phyloP scores from a whole-genome alignment of 1,139 yeast species.

The Magnusiomyces ingens region DNA sequence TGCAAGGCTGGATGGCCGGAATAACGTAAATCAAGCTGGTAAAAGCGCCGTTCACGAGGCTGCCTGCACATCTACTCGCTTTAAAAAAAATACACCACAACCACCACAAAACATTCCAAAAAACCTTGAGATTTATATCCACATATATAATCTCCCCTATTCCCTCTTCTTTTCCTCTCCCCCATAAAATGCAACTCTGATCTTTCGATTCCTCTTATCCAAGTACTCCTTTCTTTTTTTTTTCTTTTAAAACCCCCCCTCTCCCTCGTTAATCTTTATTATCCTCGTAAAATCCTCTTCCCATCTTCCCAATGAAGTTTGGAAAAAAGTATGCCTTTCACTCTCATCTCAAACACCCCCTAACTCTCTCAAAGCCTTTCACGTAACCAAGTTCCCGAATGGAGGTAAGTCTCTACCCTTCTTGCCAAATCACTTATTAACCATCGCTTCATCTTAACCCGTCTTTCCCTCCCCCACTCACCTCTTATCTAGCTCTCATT shows the following conservation, averaged over 20 bases:
- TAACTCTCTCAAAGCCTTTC: constrained; percentile 38
- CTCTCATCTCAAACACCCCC: constrained; percentile 5
- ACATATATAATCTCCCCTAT: no score
- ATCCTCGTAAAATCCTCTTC: not conserved
- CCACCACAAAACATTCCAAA: no score
- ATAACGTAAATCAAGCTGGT: no score
- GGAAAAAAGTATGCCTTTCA: constrained; percentile 51
- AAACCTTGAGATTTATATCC: no score
- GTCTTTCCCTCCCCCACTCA: not conserved
- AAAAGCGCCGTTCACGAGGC: no score
- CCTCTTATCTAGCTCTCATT: constrained; percentile 38
- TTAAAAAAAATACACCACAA: no score
- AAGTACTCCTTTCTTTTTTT: not conserved
- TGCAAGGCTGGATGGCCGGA: no score
- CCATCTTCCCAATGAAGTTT: constrained; percentile 54
- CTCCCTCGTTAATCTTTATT: not conserved
- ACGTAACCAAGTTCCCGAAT: constrained; percentile 88
- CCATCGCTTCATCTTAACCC: constrained; percentile 16
- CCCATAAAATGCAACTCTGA: no score
- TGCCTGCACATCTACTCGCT: no score
- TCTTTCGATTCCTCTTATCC: not conserved
- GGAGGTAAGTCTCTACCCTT: constrained; percentile 42
- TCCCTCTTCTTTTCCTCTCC: no score
- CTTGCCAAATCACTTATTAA: not conserved
- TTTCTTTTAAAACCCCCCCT: not conserved